Evolutionary conservation across 371 early-diverging fungal species (phyloP).

Genomic region (Parasitella parasitica): DNA sequence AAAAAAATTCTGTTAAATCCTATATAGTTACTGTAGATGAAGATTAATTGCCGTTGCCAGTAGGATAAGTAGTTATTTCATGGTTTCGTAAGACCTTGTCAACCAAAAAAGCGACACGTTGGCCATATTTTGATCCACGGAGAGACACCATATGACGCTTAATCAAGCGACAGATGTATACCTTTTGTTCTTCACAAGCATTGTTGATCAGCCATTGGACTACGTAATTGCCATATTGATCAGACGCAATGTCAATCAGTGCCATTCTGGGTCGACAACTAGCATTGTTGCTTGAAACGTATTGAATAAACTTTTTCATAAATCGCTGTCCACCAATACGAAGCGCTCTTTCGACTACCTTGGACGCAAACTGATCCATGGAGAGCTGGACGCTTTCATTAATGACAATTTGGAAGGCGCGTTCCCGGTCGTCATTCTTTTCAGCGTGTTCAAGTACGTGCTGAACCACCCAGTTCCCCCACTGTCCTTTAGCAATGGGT

Average conservation of each 20-base stretch:
- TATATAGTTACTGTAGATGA: too few relatives aligned
- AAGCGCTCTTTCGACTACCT: constrained; percentile 77
- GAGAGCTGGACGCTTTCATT: constrained; percentile 54
- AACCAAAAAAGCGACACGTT: constrained; percentile 77
- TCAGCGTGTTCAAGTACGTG: constrained; percentile 94
- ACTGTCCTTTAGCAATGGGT: constrained; percentile 97
- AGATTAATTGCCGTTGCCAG: background rate
- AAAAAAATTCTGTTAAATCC: too few relatives aligned
- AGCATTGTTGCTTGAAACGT: constrained; percentile 14
- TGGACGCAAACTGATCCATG: constrained; percentile 76
- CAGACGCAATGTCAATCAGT: constrained; percentile 58
- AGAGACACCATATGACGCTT: constrained; percentile 70
- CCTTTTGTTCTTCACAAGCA: constrained; percentile 60
- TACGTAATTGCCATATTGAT: constrained; percentile 91
- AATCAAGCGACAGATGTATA: constrained; percentile 62
- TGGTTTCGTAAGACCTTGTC: constrained; percentile 47
- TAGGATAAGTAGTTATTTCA: constrained; percentile 33
- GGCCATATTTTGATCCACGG: constrained; percentile 78
- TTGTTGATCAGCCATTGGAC: constrained; percentile 62
- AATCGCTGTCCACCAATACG: constrained; percentile 52
- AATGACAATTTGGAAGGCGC: constrained; percentile 50
- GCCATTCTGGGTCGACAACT: constrained; percentile 42
- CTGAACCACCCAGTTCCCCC: constrained; percentile 98
- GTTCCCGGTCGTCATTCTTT: constrained; percentile 45
- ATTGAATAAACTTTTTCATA: constrained; percentile 27